A percentile compares a stretch with the other conserved stretches of the same genome.
Evolutionary conservation across 2,329 filamentous ascomycete genomes (phyloP).

Genomic region (Daldinia eschscholtzii): DNA sequence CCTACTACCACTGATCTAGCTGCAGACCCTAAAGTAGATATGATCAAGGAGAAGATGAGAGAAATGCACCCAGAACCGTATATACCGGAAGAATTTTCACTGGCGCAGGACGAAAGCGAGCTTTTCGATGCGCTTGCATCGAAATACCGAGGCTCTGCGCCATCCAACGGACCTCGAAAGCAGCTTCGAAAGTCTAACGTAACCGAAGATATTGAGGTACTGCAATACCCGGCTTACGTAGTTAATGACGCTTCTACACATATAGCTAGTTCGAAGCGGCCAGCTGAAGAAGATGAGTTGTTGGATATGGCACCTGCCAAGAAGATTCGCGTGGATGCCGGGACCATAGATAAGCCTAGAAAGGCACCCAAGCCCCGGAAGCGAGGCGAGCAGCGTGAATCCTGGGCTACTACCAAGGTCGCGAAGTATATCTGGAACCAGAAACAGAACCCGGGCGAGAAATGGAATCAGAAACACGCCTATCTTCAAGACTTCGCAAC

Average conservation of each 20-base stretch:
- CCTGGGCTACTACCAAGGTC: conserved; percentile 47
- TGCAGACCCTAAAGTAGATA: conserved; percentile 57
- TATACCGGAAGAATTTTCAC: conserved; percentile 56
- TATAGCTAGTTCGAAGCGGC: conserved; percentile 39
- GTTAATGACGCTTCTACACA: conserved; percentile 49
- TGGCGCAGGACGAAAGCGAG: conserved; percentile 53
- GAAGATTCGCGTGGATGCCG: conserved; percentile 34
- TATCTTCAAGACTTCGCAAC: conserved; percentile 47
- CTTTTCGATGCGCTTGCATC: conserved; percentile 51
- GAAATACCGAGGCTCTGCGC: conserved; percentile 33
- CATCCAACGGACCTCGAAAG: conserved; percentile 29
- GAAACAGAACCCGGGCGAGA: conserved; percentile 41
- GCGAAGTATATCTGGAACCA: conserved; percentile 50
- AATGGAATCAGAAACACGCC: conserved; percentile 42
- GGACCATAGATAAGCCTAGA: conserved; percentile 47
- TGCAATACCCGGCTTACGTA: conserved; percentile 48
- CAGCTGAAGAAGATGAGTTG: conserved; percentile 41
- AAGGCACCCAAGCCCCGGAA: conserved; percentile 28
- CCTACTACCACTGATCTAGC: conserved; percentile 51
- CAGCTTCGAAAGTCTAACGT: conserved; percentile 43
- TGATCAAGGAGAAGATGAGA: conserved; percentile 62
- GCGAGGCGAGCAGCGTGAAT: conserved; percentile 40
- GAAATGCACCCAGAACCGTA: conserved; percentile 61
- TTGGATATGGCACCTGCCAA: conserved; percentile 40
- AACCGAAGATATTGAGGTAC: conserved; percentile 48